Conservation (phyloP, 2,329 filamentous ascomycete species). For the Ophiostoma sp. region DNA sequence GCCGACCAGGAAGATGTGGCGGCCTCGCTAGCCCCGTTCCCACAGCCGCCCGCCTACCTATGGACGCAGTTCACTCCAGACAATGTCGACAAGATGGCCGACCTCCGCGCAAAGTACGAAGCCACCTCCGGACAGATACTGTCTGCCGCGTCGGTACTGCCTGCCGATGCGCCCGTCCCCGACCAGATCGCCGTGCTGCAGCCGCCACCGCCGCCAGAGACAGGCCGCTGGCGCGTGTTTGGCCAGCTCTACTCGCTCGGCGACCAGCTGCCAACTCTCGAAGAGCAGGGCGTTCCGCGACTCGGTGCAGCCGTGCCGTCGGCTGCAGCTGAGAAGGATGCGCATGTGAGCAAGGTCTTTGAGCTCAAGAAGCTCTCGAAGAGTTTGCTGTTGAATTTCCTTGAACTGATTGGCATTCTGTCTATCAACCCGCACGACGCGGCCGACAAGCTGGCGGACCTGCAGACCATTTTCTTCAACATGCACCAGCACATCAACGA, state of each 20-base stretch:
- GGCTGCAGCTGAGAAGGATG: slow-evolving; percentile 38
- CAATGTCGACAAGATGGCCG: slow-evolving; percentile 56
- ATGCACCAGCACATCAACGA: slow-evolving; percentile 91
- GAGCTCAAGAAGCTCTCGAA: slow-evolving; percentile 75
- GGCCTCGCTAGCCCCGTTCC: slow-evolving; percentile 41
- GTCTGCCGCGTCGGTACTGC: slow-evolving; percentile 35
- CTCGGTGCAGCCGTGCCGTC: slow-evolving; percentile 49
- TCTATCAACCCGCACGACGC: slow-evolving; percentile 59
- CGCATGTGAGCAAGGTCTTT: slow-evolving; percentile 57
- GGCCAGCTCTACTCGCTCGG: slow-evolving; percentile 60
- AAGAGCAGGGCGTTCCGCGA: slow-evolving; percentile 65
- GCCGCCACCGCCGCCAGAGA: slow-evolving; percentile 68
- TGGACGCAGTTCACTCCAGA: slow-evolving; percentile 80
- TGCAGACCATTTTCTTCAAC: slow-evolving; percentile 81
- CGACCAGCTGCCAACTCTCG: slow-evolving; percentile 60
- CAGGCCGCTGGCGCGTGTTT: slow-evolving; percentile 70
- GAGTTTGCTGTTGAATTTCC: slow-evolving; percentile 79
- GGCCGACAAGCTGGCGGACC: slow-evolving; percentile 66
- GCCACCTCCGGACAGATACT: slow-evolving; percentile 31
- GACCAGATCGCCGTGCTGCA: slow-evolving; percentile 70
- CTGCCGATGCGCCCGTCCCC: slow-evolving; percentile 47
- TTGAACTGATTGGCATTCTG: slow-evolving; percentile 73
- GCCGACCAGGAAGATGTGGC: slow-evolving; percentile 45
- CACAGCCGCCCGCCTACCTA: slow-evolving; percentile 74
- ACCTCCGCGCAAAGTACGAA: slow-evolving; percentile 40